A percentile compares a stretch with the other conserved stretches of the same genome.
These are phyloP conservation scores for Penicillium chermesinum DNA, from an alignment of 495 filamentous ascomycete genomes.

Conservation along the genomic window DNA sequence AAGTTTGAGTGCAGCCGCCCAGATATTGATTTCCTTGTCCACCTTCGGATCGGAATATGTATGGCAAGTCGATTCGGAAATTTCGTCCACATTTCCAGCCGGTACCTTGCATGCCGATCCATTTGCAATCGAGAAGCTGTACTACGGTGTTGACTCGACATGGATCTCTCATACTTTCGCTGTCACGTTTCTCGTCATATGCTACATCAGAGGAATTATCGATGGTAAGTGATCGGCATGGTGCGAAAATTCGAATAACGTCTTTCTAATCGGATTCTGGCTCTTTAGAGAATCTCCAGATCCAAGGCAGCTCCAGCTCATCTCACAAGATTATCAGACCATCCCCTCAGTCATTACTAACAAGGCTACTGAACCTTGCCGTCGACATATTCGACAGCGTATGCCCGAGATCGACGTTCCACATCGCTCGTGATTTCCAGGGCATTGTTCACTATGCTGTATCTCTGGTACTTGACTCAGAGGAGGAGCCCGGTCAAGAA, in stretches of 20 bases:
- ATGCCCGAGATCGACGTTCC: conserved; percentile 8
- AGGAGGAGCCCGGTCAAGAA: not conserved
- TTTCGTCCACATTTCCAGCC: conserved; percentile 8
- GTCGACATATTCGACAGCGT: conserved; percentile 15
- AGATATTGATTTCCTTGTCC: conserved; percentile 15
- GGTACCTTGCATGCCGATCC: conserved; percentile 10
- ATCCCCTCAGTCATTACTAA: conserved; percentile 8
- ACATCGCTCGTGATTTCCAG: conserved; percentile 17
- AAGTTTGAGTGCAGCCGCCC: conserved; percentile 13
- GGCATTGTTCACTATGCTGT: conserved; percentile 15
- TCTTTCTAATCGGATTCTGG: not conserved
- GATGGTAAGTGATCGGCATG: conserved; percentile 8
- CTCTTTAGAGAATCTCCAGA: conserved; percentile 7
- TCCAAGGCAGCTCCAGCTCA: not conserved
- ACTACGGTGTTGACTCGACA: conserved; percentile 16
- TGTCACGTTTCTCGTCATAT: conserved; percentile 13
- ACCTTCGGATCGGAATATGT: conserved; percentile 4
- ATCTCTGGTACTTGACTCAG: conserved; percentile 11
- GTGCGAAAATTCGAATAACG: too few species aligned
- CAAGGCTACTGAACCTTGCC: conserved; percentile 11
- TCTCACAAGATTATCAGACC: not conserved
- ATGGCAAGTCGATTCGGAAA: conserved; percentile 10
- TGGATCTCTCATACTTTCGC: conserved; percentile 22
- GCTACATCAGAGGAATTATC: conserved; percentile 14
- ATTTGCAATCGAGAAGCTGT: conserved; percentile 7